Conservation (phyloP, 345 rosid genomes). For the Euphorbia lathyris region DNA sequence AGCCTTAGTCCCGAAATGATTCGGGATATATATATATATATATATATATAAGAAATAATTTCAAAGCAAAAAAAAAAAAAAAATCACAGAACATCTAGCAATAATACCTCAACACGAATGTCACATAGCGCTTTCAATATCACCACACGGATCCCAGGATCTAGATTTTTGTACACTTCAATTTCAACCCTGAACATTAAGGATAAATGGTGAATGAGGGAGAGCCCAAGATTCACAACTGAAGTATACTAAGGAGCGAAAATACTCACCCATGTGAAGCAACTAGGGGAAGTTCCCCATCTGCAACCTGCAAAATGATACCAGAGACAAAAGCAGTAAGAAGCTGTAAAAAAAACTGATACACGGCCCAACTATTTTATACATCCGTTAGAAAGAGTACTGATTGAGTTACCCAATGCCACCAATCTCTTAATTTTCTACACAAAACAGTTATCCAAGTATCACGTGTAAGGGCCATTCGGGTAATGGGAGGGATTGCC, state of each 20-base stretch:
- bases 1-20: too few relatives aligned
- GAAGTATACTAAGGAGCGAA: slow-evolving; percentile 19
- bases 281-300: slow-evolving; percentile 94
- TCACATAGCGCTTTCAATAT: slow-evolving; percentile 95
- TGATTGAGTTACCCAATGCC: slow-evolving; percentile 87
- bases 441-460: slow-evolving; percentile 98
- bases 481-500: slow-evolving; percentile 90
- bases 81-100: slow-evolving; percentile 3
- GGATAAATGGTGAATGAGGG: slow-evolving; percentile 24
- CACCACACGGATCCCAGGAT: slow-evolving; percentile 91
- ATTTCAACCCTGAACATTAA: slow-evolving; percentile 61
- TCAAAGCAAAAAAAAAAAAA: not conserved
- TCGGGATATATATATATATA: too few relatives aligned
- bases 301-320: slow-evolving; percentile 70
- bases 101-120: slow-evolving; percentile 93
- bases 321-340: slow-evolving; percentile 24
- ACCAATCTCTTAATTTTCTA: slow-evolving; percentile 97
- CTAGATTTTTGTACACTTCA: slow-evolving; percentile 79
- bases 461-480: slow-evolving; percentile 96
- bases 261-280: slow-evolving; percentile 91
- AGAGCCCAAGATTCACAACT: slow-evolving; percentile 11
- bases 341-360: not conserved
- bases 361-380: slow-evolving; percentile 17
- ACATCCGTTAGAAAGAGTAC: slow-evolving; percentile 20
- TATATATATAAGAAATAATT: too few relatives aligned